phyloP scores from a whole-genome alignment of 2,329 filamentous ascomycete genomes.

The Nothophoma quercina region DNA sequence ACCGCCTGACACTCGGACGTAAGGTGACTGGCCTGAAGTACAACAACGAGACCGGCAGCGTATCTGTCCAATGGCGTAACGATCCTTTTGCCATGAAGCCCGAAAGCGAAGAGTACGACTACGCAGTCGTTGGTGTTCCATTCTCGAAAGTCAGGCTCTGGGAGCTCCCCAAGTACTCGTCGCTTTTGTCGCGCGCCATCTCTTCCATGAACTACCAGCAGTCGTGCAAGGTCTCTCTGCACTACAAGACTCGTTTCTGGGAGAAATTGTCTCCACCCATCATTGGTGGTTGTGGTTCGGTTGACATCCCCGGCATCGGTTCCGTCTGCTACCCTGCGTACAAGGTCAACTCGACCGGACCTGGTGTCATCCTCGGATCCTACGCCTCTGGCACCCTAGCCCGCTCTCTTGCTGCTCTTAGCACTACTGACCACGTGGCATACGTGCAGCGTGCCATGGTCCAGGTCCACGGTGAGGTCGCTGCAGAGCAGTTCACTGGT shows the following conservation, averaged over 20 bases:
- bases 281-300: constrained; percentile 68
- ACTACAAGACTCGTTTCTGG: constrained; percentile 72
- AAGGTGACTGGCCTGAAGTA: constrained; percentile 66
- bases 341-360: constrained; percentile 68
- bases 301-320: constrained; percentile 68
- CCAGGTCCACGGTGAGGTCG: constrained; percentile 70
- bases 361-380: constrained; percentile 67
- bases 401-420: constrained; percentile 56
- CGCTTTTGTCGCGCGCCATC: constrained; percentile 59
- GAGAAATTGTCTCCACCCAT: constrained; percentile 64
- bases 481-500: constrained; percentile 69
- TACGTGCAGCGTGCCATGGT: constrained; percentile 71
- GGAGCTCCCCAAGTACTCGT: constrained; percentile 63
- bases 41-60: constrained; percentile 58
- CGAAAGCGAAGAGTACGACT: constrained; percentile 66
- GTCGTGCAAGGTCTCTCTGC: constrained; percentile 67
- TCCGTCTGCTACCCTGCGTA: constrained; percentile 73
- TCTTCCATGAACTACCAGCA: constrained; percentile 58
- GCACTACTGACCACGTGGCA: constrained; percentile 68
- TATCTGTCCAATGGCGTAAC: constrained; percentile 66
- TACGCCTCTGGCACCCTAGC: constrained; percentile 61
- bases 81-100: constrained; percentile 53
- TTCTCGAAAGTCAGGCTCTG: constrained; percentile 71
- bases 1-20: constrained; percentile 63
- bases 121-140: constrained; percentile 70